Evolutionary conservation across 352 stramenopile genomes (phyloP), one percentile per base, ranked within the genome.

Genomic region (Globisporangium cylindrosporum): DNA sequence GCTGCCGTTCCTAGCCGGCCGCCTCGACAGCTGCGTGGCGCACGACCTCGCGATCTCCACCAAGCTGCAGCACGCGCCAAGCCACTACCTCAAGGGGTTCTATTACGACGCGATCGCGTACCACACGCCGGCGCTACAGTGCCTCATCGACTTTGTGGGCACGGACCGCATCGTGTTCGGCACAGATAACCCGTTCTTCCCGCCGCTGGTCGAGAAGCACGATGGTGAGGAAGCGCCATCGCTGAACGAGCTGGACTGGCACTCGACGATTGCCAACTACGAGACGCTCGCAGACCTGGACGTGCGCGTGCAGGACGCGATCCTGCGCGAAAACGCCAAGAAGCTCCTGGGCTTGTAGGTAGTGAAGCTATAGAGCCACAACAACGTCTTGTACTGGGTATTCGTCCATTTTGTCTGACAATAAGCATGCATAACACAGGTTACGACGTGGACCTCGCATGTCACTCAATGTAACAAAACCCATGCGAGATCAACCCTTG

Each of bases 121-220:
- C 62, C 76, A 86, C 56, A 64, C 75, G 36, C 78, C 81, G 34
- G 78, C 75, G 20, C 59, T 89, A 62, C 69, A 89, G 56, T 88
- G 76, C 34, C 71, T 90, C 58, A 79, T 87, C 46, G 72, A 86
- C 67, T 75, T 90, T 54, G 77, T 86, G 22, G 79, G 81, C 15
- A 38, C 54, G 9, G 77, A 89, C 46, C 78, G 73, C 24, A 73
- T 90, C 68, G 84, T 90, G 20, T 90, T 80, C 53, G 82, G 82
- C 29, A 90, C 82, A 14, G 82, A 90, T 68, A 81, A 90, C 51
- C 82, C 81, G 32, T 90, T 90, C 63, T 90, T 90, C 63, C 82
- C 82, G 4, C 82, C 82, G 24, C 54, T 58, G 8, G 62, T 67
- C 12, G 68, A 65, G 57, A 43, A 48, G 0, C 9, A 27, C 1